Evolutionary conservation across 257 asterid genomes (phyloP), one percentile per base, ranked within the genome.

Genomic region (Cordia subcordata): DNA sequence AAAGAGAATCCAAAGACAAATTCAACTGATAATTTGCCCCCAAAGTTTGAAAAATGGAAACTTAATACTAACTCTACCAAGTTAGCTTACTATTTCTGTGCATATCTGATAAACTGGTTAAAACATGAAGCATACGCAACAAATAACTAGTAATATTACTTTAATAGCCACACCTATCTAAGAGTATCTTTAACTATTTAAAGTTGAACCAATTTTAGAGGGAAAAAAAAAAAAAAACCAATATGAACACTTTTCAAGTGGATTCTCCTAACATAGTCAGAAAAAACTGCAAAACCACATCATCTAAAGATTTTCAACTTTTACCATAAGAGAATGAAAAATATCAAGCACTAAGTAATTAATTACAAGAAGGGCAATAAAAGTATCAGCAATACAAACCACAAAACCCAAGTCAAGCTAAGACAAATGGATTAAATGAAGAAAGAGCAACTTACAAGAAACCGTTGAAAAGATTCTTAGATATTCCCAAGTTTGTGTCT

Each of bases 381-480:
- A 49, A 52, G 54, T 27, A 61, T 58, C 59, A 68, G 39, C 64
- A 67, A 65, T 45, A 75, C 72, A n/a, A 66, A 14, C 22, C 54
- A 11, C 37, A 32, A 58, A 53, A 49, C 44, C n/a, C 33, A 27
- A 62, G 45, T 35, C 2, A 61, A 60, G 57, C 44, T 44, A 14
- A 66, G 64, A 71, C 60, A 58, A 62, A 64, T 61, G 72, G 55
- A 60, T 15, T 20, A 57, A 62, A 52, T 55, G 65, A 57, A 66
- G 47, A 55, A 63, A 63, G 60, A 78, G 76, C 45, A 55, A 69
- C 82, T 74, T 71, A 67, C 79, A 58, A 53, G 63, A 21, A 37
- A 53, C 38, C 1, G n/a, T 55, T 52, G 56, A 32, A 68, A 73
- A 81, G 93, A 85, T 83, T 85, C 94, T 70, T 76, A 90, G 77